phyloP scores from a whole-genome alignment of 768 basidiomycete species.

The Hemileccinum impolitum region DNA sequence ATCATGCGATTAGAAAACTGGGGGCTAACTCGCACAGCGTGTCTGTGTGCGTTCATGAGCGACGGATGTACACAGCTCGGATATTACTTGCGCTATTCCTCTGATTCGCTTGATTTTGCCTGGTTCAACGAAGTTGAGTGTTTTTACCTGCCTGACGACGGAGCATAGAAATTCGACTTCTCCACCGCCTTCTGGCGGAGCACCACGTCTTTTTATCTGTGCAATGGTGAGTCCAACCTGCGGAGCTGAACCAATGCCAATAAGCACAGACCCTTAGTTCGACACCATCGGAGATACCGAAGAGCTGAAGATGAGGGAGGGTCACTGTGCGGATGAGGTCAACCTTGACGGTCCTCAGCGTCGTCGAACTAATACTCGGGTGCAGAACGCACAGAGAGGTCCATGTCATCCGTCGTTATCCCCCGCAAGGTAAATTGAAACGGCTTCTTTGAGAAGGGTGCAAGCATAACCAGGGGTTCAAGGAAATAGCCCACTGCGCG shows the following conservation, averaged over 20 bases:
- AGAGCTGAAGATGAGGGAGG: slow-evolving; percentile 84
- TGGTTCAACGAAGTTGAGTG: slow-evolving; percentile 85
- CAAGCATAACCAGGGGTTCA: slow-evolving; percentile 85
- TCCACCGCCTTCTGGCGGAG: slow-evolving; percentile 87
- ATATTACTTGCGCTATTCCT: slow-evolving; percentile 79
- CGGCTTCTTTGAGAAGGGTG: slow-evolving; percentile 88
- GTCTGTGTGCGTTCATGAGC: slow-evolving; percentile 45
- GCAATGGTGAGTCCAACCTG: background rate
- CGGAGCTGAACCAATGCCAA: background rate
- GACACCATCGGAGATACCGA: slow-evolving; percentile 86
- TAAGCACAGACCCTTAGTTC: slow-evolving; percentile 68
- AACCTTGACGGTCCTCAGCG: slow-evolving; percentile 45
- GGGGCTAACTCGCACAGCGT: slow-evolving; percentile 94
- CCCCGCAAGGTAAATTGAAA: slow-evolving; percentile 80
- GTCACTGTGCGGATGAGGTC: slow-evolving; percentile 89
- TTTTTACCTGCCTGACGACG: slow-evolving; percentile 85
- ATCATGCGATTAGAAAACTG: slow-evolving; percentile 99
- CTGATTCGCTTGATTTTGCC: slow-evolving; percentile 94
- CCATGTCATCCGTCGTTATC: slow-evolving; percentile 89
- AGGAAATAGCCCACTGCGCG: slow-evolving; percentile 93
- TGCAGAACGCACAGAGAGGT: slow-evolving; percentile 69
- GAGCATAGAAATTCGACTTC: slow-evolving; percentile 94
- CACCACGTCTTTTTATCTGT: slow-evolving; percentile 95
- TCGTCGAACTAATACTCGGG: slow-evolving; percentile 11
- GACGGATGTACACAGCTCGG: background rate